Evolutionary conservation across 169 alveolate species (phyloP).

Genomic region (Eimeria tenella): DNA sequence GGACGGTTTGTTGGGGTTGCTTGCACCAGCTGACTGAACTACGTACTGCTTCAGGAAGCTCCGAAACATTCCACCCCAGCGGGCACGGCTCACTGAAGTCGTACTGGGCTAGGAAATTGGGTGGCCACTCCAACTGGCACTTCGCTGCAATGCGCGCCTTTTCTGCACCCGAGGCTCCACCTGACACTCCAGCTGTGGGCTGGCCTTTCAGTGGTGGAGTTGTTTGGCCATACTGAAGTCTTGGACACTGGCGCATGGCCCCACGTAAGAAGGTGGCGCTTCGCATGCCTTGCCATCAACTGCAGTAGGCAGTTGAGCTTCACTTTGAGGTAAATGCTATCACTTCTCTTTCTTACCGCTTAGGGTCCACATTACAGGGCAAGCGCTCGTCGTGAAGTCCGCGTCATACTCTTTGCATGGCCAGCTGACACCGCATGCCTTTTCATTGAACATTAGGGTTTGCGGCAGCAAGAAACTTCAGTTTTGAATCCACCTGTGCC

Average conservation of each 20-base stretch:
- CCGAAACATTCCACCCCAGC: constrained; percentile 59
- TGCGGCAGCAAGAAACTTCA: not conserved
- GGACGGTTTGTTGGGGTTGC: not conserved
- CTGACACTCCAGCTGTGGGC: not conserved
- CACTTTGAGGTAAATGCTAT: not conserved
- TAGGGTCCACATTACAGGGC: constrained; percentile 67
- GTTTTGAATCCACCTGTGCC: constrained; percentile 45
- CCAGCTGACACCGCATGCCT: constrained; percentile 74
- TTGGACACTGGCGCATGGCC: constrained; percentile 69
- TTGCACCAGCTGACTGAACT: not conserved
- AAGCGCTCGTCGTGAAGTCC: constrained; percentile 56
- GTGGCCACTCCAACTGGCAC: constrained; percentile 68
- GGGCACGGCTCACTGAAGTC: constrained; percentile 75
- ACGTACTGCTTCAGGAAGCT: constrained; percentile 13
- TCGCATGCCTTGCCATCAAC: constrained; percentile 77
- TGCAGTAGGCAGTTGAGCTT: not conserved
- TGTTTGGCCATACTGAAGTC: constrained; percentile 36
- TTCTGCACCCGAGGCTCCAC: constrained; percentile 15
- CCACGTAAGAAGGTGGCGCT: constrained; percentile 76
- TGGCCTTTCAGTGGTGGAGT: not conserved
- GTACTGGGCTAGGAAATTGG: constrained; percentile 15
- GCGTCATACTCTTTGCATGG: constrained; percentile 69
- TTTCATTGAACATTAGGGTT: not conserved
- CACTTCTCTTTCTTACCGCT: constrained; percentile 11
- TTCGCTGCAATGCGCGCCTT: constrained; percentile 65